A percentile compares a stretch with the other conserved stretches of the same genome.
phyloP scores from a whole-genome alignment of 2,329 filamentous ascomycete genomes.

The Emergomyces pasteurianus region DNA sequence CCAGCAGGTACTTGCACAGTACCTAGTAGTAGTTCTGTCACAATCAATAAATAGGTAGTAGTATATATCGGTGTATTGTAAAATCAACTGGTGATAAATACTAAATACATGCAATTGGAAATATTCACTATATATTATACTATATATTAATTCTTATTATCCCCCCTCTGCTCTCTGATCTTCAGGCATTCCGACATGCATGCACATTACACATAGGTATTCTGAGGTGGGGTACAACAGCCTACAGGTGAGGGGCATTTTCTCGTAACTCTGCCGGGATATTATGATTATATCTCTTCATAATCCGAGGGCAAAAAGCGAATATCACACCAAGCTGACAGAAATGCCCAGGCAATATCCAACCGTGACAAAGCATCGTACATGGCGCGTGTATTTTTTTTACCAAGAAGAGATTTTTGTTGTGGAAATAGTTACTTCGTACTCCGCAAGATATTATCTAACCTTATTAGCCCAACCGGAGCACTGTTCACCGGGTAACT shows the following conservation, averaged over 20 bases:
- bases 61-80: background rate
- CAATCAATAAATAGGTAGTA: no score
- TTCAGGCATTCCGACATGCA: background rate
- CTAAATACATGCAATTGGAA: background rate
- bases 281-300: no score
- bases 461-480: no score
- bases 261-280: no score
- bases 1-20: background rate
- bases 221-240: background rate
- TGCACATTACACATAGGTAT: no score
- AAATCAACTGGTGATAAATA: background rate
- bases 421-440: no score
- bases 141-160: background rate
- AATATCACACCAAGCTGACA: background rate
- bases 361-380: background rate
- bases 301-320: background rate
- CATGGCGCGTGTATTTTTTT: background rate
- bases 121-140: no score
- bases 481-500: background rate
- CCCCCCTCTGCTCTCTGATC: background rate
- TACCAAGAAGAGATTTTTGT: no score
- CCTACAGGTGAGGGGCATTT: background rate
- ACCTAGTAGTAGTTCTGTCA: background rate
- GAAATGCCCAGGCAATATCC: background rate
- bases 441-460: no score